Evolutionary conservation across 176 grass and related monocot genomes (phyloP).

Genomic region (Puccinellia tenuiflora): DNA sequence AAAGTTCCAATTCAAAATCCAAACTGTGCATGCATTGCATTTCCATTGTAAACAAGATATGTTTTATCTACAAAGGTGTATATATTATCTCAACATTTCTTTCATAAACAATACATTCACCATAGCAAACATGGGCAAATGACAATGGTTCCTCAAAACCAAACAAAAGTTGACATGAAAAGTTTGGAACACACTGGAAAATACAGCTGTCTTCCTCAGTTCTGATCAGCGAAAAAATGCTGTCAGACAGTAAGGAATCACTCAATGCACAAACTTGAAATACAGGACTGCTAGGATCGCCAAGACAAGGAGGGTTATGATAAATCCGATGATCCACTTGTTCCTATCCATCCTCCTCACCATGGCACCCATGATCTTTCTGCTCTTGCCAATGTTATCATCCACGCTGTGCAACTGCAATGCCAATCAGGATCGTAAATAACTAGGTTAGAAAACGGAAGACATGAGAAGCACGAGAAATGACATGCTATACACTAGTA

Average conservation of each 20-base stretch:
- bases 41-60: neutral
- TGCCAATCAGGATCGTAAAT: neutral
- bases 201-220: neutral
- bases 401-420: slow-evolving; percentile 57
- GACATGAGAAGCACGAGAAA: neutral
- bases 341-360: slow-evolving; percentile 76
- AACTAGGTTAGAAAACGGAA: neutral
- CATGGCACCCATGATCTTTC: slow-evolving; percentile 61
- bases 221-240: neutral
- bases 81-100: neutral
- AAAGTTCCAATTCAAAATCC: neutral
- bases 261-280: slow-evolving; percentile 72
- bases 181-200: neutral
- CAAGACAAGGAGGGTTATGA: slow-evolving; percentile 51
- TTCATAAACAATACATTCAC: neutral
- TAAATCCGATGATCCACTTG: slow-evolving; percentile 71
- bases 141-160: neutral
- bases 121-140: neutral
- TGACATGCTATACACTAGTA: neutral
- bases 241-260: neutral
- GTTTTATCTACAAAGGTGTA: neutral
- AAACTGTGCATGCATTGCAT: neutral
- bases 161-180: neutral
- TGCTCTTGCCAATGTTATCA: slow-evolving; percentile 65
- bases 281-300: slow-evolving; percentile 68